Percentiles rank a stretch among this genome's conserved stretches.
Evolutionary conservation across 2,329 filamentous ascomycete genomes (phyloP).

Genomic region (Sphaerostilbella broomeana): DNA sequence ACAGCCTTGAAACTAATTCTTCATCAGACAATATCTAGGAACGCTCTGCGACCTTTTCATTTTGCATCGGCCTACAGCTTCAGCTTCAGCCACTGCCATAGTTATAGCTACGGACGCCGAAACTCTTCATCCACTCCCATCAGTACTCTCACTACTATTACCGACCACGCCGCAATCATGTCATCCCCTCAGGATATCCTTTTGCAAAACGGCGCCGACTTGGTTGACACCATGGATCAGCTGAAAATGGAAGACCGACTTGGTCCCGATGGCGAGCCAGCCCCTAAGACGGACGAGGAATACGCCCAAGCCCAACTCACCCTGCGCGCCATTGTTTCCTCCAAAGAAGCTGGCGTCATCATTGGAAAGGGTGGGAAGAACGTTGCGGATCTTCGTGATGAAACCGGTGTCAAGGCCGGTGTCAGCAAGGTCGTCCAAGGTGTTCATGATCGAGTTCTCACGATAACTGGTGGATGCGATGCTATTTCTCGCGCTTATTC

Average conservation of each 20-base stretch:
- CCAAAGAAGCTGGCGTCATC: constrained; percentile 97
- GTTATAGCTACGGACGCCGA: background rate
- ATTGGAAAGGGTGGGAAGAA: constrained; percentile 99
- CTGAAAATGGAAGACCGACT: constrained; percentile 61
- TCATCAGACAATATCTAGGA: background rate
- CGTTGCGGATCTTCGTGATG: constrained; percentile 91
- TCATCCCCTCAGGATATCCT: constrained; percentile 54
- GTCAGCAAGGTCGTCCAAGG: constrained; percentile 98
- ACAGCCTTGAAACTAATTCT: no score
- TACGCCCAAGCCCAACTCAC: constrained; percentile 91
- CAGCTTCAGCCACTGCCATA: no score
- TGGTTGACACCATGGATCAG: constrained; percentile 57
- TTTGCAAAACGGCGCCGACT: constrained; percentile 53
- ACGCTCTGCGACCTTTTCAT: background rate
- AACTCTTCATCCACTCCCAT: background rate
- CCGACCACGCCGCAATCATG: constrained; percentile 39
- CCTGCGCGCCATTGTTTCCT: constrained; percentile 93
- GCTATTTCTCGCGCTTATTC: constrained; percentile 88
- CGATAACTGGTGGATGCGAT: constrained; percentile 84
- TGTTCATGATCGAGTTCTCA: constrained; percentile 93
- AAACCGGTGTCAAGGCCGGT: constrained; percentile 95
- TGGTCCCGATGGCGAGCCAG: constrained; percentile 67
- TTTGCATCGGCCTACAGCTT: no score
- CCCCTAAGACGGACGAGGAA: constrained; percentile 92
- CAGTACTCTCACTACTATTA: background rate